phyloP scores from a whole-genome alignment of 2,329 filamentous ascomycete genomes.

The Aspergillus luchuensis region DNA sequence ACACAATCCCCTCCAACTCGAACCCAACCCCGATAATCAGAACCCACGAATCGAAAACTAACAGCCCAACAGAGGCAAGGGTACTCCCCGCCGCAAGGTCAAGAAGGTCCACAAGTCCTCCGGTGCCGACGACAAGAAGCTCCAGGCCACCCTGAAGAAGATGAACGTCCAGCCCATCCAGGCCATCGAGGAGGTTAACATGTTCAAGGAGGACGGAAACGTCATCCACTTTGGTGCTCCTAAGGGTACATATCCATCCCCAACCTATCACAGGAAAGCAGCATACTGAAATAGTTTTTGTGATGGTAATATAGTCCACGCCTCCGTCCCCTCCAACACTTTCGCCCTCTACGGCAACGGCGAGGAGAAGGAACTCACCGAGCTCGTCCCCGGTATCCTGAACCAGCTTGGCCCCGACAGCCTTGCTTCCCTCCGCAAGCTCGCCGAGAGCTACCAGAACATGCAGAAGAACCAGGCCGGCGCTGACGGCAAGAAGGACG shows the following conservation, averaged over 20 bases:
- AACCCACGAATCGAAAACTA: conserved; percentile 4
- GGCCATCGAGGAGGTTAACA: conserved; percentile 99
- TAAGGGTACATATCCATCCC: conserved; percentile 77
- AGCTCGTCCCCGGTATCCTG: conserved; percentile 97
- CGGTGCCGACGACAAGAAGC: conserved; percentile 99
- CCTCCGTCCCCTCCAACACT: conserved; percentile 95
- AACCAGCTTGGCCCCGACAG: conserved; percentile 99
- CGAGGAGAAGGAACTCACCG: conserved; percentile 99
- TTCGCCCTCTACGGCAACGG: conserved; percentile 99
- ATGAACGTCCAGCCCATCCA: conserved; percentile 99
- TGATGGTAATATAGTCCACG: conserved; percentile 69
- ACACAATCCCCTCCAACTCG: too few relatives aligned
- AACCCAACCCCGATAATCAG: conserved; percentile 4
- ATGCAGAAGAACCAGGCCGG: conserved; percentile 91
- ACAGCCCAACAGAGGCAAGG: conserved; percentile 74
- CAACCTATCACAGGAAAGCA: background rate
- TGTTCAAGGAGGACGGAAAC: conserved; percentile 99
- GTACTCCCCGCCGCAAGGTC: conserved; percentile 94
- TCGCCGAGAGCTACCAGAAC: conserved; percentile 99
- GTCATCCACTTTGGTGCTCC: conserved; percentile 99
- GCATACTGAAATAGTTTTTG: background rate
- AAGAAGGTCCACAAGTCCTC: conserved; percentile 96
- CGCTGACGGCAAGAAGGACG: conserved; percentile 72
- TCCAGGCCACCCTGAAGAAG: conserved; percentile 97
- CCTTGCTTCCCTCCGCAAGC: conserved; percentile 93